Percentiles rank a stretch among this genome's conserved stretches.
phyloP scores from a whole-genome alignment of 2,329 filamentous ascomycete species.

The Aspergillus sp. region DNA sequence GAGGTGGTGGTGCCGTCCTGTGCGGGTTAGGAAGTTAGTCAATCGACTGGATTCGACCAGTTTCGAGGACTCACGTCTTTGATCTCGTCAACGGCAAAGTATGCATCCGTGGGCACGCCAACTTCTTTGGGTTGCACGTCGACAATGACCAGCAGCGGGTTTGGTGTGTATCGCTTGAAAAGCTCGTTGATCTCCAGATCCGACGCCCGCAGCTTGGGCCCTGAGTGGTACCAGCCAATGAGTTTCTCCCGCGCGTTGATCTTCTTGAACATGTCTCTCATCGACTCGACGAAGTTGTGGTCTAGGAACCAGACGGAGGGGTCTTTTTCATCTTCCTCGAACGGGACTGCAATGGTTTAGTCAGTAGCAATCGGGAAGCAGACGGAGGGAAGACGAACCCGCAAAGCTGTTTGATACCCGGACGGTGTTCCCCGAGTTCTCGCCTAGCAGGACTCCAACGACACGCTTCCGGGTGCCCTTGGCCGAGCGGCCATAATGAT shows the following conservation, averaged over 20 bases:
- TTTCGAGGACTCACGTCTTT: constrained; percentile 95
- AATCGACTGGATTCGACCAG: background rate
- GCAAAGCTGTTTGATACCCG: constrained; percentile 99
- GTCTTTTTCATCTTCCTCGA: constrained; percentile 98
- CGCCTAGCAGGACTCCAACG: constrained; percentile 88
- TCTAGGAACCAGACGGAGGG: constrained; percentile 98
- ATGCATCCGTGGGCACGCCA: constrained; percentile 95
- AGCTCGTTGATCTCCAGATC: constrained; percentile 99
- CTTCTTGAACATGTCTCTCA: constrained; percentile 99
- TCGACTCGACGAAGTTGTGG: constrained; percentile 98
- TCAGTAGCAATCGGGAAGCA: background rate
- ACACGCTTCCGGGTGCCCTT: constrained; percentile 87
- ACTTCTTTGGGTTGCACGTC: constrained; percentile 98
- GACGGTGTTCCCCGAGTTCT: constrained; percentile 95
- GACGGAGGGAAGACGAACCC: constrained; percentile 55
- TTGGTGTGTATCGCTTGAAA: constrained; percentile 98
- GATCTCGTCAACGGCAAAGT: constrained; percentile 99
- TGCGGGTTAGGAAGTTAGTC: background rate
- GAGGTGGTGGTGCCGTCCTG: constrained; percentile 95
- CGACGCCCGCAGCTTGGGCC: constrained; percentile 91
- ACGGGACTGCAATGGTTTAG: constrained; percentile 65
- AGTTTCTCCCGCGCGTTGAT: constrained; percentile 98
- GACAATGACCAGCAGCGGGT: constrained; percentile 94
- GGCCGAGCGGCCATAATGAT: constrained; percentile 93
- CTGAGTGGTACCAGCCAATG: constrained; percentile 99